These are phyloP conservation scores for Bromus sterilis DNA, from an alignment of 176 grass and related monocot genomes.

Conservation along the genomic window DNA sequence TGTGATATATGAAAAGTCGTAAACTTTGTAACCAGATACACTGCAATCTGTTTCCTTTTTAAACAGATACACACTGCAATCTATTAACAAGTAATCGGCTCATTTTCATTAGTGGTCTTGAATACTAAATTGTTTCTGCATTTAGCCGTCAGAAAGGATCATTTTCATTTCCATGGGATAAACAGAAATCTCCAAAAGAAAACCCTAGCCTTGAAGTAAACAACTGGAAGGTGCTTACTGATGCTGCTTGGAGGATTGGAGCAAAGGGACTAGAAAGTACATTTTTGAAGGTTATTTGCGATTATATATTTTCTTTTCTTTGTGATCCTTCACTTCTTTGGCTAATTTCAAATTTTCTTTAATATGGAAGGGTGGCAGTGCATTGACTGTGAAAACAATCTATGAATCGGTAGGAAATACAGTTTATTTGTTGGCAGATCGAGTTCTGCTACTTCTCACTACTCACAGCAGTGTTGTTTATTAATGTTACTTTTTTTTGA, in stretches of 20 bases:
- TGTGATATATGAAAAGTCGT: background rate
- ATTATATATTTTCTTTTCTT: background rate
- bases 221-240: conserved; percentile 59
- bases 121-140: background rate
- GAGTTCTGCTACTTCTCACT: background rate
- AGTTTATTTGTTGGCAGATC: background rate
- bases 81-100: background rate
- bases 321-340: conserved; percentile 5
- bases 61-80: background rate
- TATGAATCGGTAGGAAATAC: conserved; percentile 59
- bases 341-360: conserved; percentile 13
- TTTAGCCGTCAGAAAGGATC: conserved; percentile 27
- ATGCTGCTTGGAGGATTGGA: conserved; percentile 61
- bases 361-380: conserved; percentile 65
- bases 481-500: conserved; percentile 30
- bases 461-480: background rate
- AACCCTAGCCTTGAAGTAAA: conserved; percentile 55
- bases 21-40: background rate
- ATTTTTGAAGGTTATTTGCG: conserved; percentile 66
- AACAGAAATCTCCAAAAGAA: conserved; percentile 38
- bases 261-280: conserved; percentile 64
- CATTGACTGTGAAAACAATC: conserved; percentile 70
- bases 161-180: conserved; percentile 55
- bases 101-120: background rate
- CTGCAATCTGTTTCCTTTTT: background rate